Evolutionary conservation across 1,139 yeast species (phyloP).

Genomic region (Geotrichum histeridarum): DNA sequence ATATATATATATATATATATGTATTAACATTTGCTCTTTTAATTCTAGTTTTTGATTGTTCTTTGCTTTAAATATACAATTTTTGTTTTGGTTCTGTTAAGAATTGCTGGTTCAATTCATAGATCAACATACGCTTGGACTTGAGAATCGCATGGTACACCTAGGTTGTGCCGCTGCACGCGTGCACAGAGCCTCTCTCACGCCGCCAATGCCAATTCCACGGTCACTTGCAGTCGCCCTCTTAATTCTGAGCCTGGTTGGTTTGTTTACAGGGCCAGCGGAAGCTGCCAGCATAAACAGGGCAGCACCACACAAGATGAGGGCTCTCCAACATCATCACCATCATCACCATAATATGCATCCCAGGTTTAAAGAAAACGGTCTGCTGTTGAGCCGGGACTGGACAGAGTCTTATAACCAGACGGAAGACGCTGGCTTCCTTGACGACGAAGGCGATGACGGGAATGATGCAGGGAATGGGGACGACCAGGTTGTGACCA

Average conservation of each 20-base stretch:
- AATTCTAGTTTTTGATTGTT: no score
- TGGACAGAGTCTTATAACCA: not conserved
- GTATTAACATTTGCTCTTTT: no score
- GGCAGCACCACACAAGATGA: not conserved
- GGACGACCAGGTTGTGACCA: not conserved
- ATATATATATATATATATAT: no score
- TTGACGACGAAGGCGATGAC: not conserved
- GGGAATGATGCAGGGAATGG: not conserved
- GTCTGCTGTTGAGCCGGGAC: not conserved
- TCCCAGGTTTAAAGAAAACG: no score
- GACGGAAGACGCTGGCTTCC: not conserved
- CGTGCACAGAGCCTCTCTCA: not conserved
- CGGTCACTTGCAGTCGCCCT: no score
- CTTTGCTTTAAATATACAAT: no score
- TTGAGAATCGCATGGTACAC: no score
- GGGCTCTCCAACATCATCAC: not conserved
- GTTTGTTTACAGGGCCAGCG: not conserved
- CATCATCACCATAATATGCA: not conserved
- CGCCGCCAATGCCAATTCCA: not conserved
- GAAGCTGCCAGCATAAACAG: not conserved
- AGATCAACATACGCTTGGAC: no score
- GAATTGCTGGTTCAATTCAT: no score
- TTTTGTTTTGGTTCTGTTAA: no score
- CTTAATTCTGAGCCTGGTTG: no score
- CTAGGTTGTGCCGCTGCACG: not conserved